Conservation (phyloP, 2,329 filamentous ascomycete species). For the Coniochaeta prunicola region DNA sequence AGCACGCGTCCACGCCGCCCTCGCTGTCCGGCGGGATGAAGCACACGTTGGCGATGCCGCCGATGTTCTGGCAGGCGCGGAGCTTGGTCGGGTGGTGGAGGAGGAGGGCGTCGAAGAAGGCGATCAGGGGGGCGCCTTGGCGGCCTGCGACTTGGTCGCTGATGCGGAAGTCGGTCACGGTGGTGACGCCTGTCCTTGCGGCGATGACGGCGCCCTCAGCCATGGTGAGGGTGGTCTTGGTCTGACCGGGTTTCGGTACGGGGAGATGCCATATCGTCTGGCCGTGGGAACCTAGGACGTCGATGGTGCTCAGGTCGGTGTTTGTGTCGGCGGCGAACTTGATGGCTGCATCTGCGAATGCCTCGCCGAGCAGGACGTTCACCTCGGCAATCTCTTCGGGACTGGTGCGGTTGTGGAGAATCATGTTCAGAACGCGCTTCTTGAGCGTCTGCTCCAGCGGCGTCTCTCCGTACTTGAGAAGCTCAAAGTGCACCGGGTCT, state of each 20-base stretch:
- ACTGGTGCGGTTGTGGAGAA: conserved; percentile 42
- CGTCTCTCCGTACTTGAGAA: conserved; percentile 48
- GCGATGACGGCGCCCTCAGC: conserved; percentile 36
- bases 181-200: background rate
- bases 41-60: background rate
- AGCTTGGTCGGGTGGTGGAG: background rate
- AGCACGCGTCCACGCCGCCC: background rate
- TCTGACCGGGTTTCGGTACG: conserved; percentile 39
- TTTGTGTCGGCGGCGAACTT: background rate
- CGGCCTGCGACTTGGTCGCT: background rate
- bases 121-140: background rate
- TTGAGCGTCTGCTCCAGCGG: conserved; percentile 44
- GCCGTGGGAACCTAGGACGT: conserved; percentile 48
- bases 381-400: conserved; percentile 45
- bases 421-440: conserved; percentile 48
- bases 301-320: conserved; percentile 33
- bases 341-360: background rate
- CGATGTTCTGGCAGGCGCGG: background rate
- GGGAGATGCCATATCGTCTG: conserved; percentile 49
- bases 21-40: background rate
- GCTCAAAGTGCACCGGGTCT: conserved; percentile 43
- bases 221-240: conserved; percentile 42
- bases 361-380: conserved; percentile 44
- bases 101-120: background rate
- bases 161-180: background rate